phyloP scores from a whole-genome alignment of 805 yeast species.

The Lipomyces lipofer region DNA sequence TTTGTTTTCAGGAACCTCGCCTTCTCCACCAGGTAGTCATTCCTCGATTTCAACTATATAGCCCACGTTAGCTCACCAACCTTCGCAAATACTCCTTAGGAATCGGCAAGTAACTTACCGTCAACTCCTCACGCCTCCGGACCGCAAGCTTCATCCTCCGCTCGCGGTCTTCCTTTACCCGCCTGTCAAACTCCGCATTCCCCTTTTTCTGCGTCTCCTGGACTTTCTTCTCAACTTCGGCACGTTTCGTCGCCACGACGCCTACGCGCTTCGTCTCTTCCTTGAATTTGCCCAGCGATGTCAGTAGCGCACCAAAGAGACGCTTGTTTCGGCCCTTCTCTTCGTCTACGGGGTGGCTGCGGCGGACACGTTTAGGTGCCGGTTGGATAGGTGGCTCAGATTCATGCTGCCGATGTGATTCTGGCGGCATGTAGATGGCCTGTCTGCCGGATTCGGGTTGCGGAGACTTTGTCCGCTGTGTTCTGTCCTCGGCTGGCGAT shows the following conservation, averaged over 20 bases:
- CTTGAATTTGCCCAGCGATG: slow-evolving; percentile 20
- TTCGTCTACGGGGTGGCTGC: slow-evolving; percentile 12
- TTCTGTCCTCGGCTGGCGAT: neutral
- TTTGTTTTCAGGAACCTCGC: neutral
- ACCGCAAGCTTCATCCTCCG: neutral
- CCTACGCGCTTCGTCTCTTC: slow-evolving; percentile 12
- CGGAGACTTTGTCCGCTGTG: neutral
- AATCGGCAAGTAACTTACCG: no score
- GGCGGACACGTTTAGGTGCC: slow-evolving; percentile 10
- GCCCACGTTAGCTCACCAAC: no score
- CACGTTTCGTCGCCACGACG: slow-evolving; percentile 4
- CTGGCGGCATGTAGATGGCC: no score
- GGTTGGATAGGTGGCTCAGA: no score
- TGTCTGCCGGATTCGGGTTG: no score
- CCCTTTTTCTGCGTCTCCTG: slow-evolving; percentile 5
- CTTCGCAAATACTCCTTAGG: no score
- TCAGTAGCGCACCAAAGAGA: slow-evolving; percentile 29
- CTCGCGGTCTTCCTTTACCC: slow-evolving; percentile 2
- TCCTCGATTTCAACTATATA: no score
- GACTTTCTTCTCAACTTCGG: slow-evolving; percentile 13
- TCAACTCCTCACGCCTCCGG: no score
- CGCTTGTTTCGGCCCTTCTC: slow-evolving; percentile 27
- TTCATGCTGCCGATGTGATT: no score
- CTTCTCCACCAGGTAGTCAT: neutral
- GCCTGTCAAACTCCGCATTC: slow-evolving; percentile 4